Evolutionary conservation across 306 rosid genomes (phyloP).

Genomic region (Abrus pulchellus): DNA sequence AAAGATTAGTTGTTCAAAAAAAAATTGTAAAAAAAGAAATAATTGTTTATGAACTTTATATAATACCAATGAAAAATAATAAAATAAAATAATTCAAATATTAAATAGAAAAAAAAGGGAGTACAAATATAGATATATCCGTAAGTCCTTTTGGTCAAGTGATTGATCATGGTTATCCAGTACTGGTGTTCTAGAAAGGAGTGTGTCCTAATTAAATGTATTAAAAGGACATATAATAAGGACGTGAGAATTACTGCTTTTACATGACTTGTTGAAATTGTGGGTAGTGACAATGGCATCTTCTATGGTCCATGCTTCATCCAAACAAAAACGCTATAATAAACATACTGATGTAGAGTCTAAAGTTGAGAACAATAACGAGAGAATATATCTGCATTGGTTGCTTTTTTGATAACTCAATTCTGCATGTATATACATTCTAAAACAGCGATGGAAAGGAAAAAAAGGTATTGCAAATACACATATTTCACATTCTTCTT

Average conservation of each 20-base stretch:
- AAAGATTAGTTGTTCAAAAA: no score
- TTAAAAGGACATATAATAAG: slow-evolving; percentile 4
- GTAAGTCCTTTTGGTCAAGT: not conserved
- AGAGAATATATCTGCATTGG: not conserved
- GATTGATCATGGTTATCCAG: not conserved
- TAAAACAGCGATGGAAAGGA: no score
- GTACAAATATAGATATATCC: not conserved
- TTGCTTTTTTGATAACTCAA: not conserved
- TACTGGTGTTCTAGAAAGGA: not conserved
- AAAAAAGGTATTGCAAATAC: no score
- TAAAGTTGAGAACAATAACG: not conserved
- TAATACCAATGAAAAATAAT: no score
- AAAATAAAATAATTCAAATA: no score
- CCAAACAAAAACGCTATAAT: not conserved
- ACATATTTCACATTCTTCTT: no score
- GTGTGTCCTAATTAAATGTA: not conserved
- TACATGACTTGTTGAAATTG: not conserved
- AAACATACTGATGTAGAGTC: not conserved
- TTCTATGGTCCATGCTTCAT: slow-evolving; percentile 12
- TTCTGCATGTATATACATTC: no score
- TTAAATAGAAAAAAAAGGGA: no score
- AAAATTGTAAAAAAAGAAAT: no score
- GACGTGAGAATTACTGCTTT: slow-evolving; percentile 7
- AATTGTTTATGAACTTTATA: no score
- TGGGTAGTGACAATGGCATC: slow-evolving; percentile 11